Percentiles rank a stretch among this genome's conserved stretches.
phyloP scores from a whole-genome alignment of 306 rosid genomes.

The Senna siamea region DNA sequence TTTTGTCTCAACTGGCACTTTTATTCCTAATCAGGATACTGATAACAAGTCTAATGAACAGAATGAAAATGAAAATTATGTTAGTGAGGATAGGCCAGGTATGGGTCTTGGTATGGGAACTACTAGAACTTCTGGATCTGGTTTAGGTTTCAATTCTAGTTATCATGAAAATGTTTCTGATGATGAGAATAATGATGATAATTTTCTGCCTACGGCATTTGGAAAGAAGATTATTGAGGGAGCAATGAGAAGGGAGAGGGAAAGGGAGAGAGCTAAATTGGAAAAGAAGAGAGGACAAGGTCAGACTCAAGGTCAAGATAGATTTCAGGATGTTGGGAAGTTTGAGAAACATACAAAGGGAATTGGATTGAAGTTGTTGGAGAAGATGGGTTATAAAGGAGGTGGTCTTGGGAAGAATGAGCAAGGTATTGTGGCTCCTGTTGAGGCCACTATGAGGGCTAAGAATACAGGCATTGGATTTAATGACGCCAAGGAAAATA shows the following conservation, averaged over 20 bases:
- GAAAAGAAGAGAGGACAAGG: slow-evolving; percentile 58
- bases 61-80: slow-evolving; percentile 31
- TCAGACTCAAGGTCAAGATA: slow-evolving; percentile 34
- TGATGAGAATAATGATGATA: slow-evolving; percentile 39
- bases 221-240: slow-evolving; percentile 89
- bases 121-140: slow-evolving; percentile 50
- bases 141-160: slow-evolving; percentile 53
- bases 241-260: slow-evolving; percentile 71
- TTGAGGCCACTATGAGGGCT: slow-evolving; percentile 81
- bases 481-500: slow-evolving; percentile 63
- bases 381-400: slow-evolving; percentile 94
- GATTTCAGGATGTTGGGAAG: slow-evolving; percentile 51
- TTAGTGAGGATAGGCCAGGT: slow-evolving; percentile 51
- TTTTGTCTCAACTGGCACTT: slow-evolving; percentile 77
- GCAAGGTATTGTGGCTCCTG: slow-evolving; percentile 84
- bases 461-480: slow-evolving; percentile 86
- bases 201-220: slow-evolving; percentile 73
- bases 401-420: slow-evolving; percentile 92
- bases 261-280: slow-evolving; percentile 55
- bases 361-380: slow-evolving; percentile 77
- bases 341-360: slow-evolving; percentile 91
- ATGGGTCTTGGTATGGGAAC: slow-evolving; percentile 63
- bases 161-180: slow-evolving; percentile 35
- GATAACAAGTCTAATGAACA: slow-evolving; percentile 51
- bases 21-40: slow-evolving; percentile 68